phyloP scores from a whole-genome alignment of 2,329 filamentous ascomycete genomes.

The Macrophomina phaseolina region DNA sequence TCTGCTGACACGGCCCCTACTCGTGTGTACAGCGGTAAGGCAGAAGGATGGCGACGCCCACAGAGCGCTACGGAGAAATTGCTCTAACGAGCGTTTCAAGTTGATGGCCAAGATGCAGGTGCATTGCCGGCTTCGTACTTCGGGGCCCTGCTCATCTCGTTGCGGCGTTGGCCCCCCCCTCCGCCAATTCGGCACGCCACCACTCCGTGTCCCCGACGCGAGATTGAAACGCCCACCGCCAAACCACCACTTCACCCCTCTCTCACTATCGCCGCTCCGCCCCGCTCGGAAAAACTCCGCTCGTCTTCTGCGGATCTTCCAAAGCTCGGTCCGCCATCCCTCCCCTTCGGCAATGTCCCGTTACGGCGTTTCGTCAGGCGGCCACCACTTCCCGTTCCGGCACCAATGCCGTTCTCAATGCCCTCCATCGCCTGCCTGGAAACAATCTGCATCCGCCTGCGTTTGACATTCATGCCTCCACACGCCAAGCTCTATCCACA shows the following conservation, averaged over 20 bases:
- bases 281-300: neutral
- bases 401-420: neutral
- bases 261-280: slow-evolving; percentile 13
- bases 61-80: neutral
- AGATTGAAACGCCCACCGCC: slow-evolving; percentile 9
- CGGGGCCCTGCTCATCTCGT: neutral
- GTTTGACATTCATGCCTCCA: neutral
- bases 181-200: neutral
- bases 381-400: neutral
- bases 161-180: neutral
- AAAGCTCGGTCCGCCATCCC: neutral
- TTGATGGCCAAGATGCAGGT: neutral
- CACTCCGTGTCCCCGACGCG: neutral
- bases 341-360: neutral
- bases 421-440: neutral
- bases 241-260: neutral
- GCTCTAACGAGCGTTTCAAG: neutral
- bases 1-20: neutral
- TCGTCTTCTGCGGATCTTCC: neutral
- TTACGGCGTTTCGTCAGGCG: neutral
- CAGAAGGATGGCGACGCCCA: neutral
- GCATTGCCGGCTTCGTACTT: neutral
- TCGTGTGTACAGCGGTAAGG: neutral
- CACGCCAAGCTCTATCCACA: neutral
- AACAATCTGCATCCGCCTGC: neutral